phyloP scores from a whole-genome alignment of 2,329 filamentous ascomycete genomes.

The Penicillium sp. region DNA sequence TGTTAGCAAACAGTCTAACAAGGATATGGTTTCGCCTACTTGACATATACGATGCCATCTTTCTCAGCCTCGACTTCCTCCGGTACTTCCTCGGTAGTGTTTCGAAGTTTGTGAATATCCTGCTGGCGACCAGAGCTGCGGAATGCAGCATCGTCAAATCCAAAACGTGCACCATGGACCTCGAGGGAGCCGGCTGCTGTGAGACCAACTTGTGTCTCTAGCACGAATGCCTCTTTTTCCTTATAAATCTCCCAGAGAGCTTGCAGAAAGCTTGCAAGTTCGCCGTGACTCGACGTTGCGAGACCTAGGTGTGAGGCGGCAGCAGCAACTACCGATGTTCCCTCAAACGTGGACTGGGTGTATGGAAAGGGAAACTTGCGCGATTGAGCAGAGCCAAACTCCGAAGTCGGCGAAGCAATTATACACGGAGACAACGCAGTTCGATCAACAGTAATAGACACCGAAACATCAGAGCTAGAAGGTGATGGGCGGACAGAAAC shows the following conservation, averaged over 20 bases:
- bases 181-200: conserved; percentile 47
- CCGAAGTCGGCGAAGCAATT: conserved; percentile 57
- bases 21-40: conserved; percentile 37
- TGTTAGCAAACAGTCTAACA: not conserved
- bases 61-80: conserved; percentile 65
- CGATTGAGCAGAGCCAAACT: conserved; percentile 47
- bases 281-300: conserved; percentile 45
- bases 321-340: conserved; percentile 45
- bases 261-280: conserved; percentile 53
- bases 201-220: conserved; percentile 55
- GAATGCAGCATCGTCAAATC: conserved; percentile 71
- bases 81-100: conserved; percentile 53
- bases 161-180: conserved; percentile 58
- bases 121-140: conserved; percentile 62
- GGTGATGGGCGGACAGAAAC: conserved; percentile 47
- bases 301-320: conserved; percentile 56
- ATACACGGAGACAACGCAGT: conserved; percentile 64
- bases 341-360: conserved; percentile 44
- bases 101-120: conserved; percentile 60
- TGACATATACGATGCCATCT: conserved; percentile 78
- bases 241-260: conserved; percentile 61
- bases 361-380: conserved; percentile 66
- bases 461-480: conserved; percentile 47
- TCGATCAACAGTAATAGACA: conserved; percentile 68
- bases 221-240: conserved; percentile 65